A percentile compares a stretch with the other conserved stretches of the same genome.
Evolutionary conservation across 345 rosid genomes (phyloP).

Genomic region (Linum usitatissimum): DNA sequence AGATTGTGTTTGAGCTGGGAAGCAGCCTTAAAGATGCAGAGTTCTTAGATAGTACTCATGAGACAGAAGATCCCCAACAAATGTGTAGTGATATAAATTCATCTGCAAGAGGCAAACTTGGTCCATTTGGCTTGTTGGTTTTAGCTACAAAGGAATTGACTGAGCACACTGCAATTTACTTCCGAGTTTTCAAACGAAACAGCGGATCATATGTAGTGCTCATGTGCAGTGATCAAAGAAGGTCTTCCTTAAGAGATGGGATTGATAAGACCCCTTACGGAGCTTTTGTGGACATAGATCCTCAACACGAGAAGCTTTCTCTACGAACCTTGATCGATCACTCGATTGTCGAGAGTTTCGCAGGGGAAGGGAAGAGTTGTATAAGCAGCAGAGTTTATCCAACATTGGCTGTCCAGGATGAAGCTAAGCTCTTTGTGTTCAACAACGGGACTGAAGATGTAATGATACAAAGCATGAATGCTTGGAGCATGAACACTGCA

Average conservation of each 20-base stretch:
- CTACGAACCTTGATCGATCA: conserved; percentile 31
- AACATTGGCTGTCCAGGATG: conserved; percentile 10
- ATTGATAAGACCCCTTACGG: conserved; percentile 43
- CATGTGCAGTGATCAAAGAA: conserved; percentile 8
- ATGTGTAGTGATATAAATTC: conserved; percentile 30
- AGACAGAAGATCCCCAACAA: conserved; percentile 30
- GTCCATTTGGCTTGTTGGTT: conserved; percentile 58
- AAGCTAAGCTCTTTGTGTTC: conserved; percentile 15
- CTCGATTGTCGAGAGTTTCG: conserved; percentile 31
- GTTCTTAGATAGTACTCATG: conserved; percentile 14
- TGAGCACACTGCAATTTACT: conserved; percentile 55
- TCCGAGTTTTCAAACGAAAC: conserved; percentile 33
- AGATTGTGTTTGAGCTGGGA: conserved; percentile 36
- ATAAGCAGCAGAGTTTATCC: conserved; percentile 31
- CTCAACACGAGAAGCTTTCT: conserved; percentile 28
- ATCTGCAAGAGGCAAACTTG: conserved; percentile 26
- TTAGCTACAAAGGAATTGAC: conserved; percentile 43
- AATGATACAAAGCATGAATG: conserved; percentile 5
- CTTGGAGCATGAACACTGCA: conserved; percentile 20
- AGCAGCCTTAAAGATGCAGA: conserved; percentile 25
- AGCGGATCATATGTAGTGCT: conserved; percentile 25
- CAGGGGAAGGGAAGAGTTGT: conserved; percentile 22
- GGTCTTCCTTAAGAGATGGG: conserved; percentile 33
- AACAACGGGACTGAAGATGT: conserved; percentile 17
- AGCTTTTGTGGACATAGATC: conserved; percentile 41